phyloP scores from a whole-genome alignment of 1,284 basidiomycete species.

The Peniophora sp. region DNA sequence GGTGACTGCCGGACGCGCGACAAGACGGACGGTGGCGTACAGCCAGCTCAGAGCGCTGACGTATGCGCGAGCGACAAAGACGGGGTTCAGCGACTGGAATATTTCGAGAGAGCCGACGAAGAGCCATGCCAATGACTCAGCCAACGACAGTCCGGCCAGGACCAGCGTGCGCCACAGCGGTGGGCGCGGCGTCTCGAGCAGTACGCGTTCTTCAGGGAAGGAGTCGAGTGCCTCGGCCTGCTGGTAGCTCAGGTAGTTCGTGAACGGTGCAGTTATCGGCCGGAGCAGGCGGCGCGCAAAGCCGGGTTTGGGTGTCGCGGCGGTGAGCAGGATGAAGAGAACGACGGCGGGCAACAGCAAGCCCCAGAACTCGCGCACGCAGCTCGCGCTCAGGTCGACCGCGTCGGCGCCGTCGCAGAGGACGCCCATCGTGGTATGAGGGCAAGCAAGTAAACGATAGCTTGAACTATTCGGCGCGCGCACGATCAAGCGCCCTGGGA shows the following conservation, averaged over 20 bases:
- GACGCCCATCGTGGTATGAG: too few relatives aligned
- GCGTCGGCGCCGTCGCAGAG: not conserved
- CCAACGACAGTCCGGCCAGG: conserved; percentile 40
- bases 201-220: conserved; percentile 11
- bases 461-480: too few relatives aligned
- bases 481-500: too few relatives aligned
- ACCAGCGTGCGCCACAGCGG: conserved; percentile 51
- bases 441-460: too few relatives aligned
- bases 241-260: conserved; percentile 42
- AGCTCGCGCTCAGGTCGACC: conserved; percentile 40
- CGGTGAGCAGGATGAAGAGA: conserved; percentile 30
- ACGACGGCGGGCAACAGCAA: conserved; percentile 42
- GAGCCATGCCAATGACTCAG: conserved; percentile 44
- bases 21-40: conserved; percentile 40
- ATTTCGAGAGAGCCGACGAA: conserved; percentile 35
- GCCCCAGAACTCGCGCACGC: conserved; percentile 51
- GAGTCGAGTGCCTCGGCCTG: conserved; percentile 49
- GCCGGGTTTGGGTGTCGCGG: conserved; percentile 29
- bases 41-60: conserved; percentile 46
- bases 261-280: conserved; percentile 29
- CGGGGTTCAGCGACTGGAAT: conserved; percentile 17
- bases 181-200: conserved; percentile 14
- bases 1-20: conserved; percentile 31
- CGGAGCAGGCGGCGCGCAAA: conserved; percentile 19
- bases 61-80: conserved; percentile 26